phyloP scores from a whole-genome alignment of 2,329 filamentous ascomycete species.

The Penicillium sp. region DNA sequence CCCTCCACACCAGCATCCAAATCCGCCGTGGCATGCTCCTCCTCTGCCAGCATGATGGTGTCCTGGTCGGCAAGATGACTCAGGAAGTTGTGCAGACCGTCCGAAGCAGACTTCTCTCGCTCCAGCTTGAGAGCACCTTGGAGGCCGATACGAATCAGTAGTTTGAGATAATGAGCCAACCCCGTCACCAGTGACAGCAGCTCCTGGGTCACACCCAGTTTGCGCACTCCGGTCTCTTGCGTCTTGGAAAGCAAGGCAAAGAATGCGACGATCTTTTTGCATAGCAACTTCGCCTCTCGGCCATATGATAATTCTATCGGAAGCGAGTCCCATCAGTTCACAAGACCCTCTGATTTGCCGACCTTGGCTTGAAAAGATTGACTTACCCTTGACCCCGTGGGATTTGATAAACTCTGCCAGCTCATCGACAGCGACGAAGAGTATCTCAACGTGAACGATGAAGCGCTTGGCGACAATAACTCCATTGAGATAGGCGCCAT shows the following conservation, averaged over 20 bases:
- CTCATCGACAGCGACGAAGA: constrained; percentile 82
- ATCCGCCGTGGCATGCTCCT: constrained; percentile 61
- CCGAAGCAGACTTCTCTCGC: constrained; percentile 67
- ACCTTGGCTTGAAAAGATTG: neutral
- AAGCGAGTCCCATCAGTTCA: constrained; percentile 12
- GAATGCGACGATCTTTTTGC: constrained; percentile 98
- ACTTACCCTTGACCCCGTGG: constrained; percentile 68
- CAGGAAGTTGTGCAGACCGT: constrained; percentile 75
- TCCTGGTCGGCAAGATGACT: constrained; percentile 82
- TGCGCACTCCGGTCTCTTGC: constrained; percentile 81
- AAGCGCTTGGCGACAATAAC: constrained; percentile 93
- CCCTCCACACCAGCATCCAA: constrained; percentile 59
- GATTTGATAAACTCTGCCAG: constrained; percentile 67
- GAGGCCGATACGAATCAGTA: constrained; percentile 92
- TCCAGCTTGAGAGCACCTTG: constrained; percentile 90
- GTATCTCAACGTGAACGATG: constrained; percentile 88
- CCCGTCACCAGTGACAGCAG: constrained; percentile 96
- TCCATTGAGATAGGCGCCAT: constrained; percentile 90
- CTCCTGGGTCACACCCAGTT: constrained; percentile 94
- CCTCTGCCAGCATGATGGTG: constrained; percentile 54
- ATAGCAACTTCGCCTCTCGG: constrained; percentile 95
- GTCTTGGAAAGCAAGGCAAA: constrained; percentile 92
- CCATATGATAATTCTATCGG: constrained; percentile 76
- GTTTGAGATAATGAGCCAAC: constrained; percentile 92
- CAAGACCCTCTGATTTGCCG: neutral